Evolutionary conservation across 78 protist genomes (phyloP), one percentile per base, ranked within the genome.

Genomic region (Tieghemostelium lacteum): DNA sequence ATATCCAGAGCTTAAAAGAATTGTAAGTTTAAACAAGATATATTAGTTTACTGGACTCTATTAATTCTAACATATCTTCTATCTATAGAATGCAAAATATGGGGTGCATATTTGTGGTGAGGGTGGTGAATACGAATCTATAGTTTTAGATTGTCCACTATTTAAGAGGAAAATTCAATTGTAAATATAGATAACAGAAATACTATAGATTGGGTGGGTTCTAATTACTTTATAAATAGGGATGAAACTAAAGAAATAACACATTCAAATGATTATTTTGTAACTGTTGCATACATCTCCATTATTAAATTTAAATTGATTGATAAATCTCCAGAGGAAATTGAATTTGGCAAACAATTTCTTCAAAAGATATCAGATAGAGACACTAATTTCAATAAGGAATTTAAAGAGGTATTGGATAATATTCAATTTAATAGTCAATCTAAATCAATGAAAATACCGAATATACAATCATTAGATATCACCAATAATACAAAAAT

Each of bases 61-160:
- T 4, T 22, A 14, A 3, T 28, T 0, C 6, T 40, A 28, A 29
- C 14, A 62, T 29, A 3, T 29, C 4, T 62, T 4, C 5, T 7
- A 19, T 31, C 4, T 29, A 31, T 19, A 92, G 77, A 58, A 96
- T 22, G 34, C 22, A 14, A n/a, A 69, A 49, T 96, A 60, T 49
- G 95, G 87, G 16, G 57, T 93, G 3, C 87, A 98, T 62, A 87
- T 76, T 4, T 94, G 98, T 75, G 99, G 99, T 36, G 99, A 99
- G 45, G 99, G 99, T 28, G 99, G 99, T 37, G 99, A 99, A 92
- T 99, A 96, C 73, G 99, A 99, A 75, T 95, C 99, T 12, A 37
- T 99, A 12, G 77, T 93, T 0, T 61, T 97, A 3, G 99, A 97
- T 66, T 85, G 97, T 55, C 99, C 99, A 6, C 49, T 97, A 42